Evolutionary conservation across 257 asterid genomes (phyloP).

Genomic region (Phtheirospermum japonicum): DNA sequence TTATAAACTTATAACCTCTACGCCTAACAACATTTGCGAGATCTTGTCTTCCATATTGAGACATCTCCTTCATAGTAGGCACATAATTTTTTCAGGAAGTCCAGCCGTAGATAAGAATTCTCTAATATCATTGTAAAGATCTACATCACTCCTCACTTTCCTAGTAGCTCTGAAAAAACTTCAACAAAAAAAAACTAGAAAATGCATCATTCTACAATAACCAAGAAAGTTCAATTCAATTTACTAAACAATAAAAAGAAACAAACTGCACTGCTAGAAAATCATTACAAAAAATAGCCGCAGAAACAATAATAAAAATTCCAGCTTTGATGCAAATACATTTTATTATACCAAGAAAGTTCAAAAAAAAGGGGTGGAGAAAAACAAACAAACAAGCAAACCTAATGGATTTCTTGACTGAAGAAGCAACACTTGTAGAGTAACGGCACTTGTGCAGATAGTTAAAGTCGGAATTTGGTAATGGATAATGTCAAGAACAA

Average conservation of each 20-base stretch:
- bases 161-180: constrained; percentile 39
- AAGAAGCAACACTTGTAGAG: constrained; percentile 33
- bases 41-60: constrained; percentile 65
- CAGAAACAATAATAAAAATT: not conserved
- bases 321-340: constrained; percentile 14
- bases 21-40: constrained; percentile 89
- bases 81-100: constrained; percentile 67
- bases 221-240: not conserved
- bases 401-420: constrained; percentile 50
- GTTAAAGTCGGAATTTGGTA: constrained; percentile 16
- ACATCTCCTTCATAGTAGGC: constrained; percentile 79
- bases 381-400: constrained; percentile 12
- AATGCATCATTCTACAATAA: not conserved
- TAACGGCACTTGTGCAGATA: constrained; percentile 24
- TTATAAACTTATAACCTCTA: constrained; percentile 76
- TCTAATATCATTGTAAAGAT: constrained; percentile 60
- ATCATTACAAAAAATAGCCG: constrained; percentile 9
- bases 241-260: not conserved
- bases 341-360: not conserved
- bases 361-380: not conserved
- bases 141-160: constrained; percentile 63
- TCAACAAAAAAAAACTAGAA: not conserved
- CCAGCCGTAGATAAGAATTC: constrained; percentile 66
- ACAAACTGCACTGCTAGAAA: not conserved
- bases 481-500: constrained; percentile 32